Conservation (phyloP, 2,329 filamentous ascomycete genomes). For the Epichloe sylvatica region DNA sequence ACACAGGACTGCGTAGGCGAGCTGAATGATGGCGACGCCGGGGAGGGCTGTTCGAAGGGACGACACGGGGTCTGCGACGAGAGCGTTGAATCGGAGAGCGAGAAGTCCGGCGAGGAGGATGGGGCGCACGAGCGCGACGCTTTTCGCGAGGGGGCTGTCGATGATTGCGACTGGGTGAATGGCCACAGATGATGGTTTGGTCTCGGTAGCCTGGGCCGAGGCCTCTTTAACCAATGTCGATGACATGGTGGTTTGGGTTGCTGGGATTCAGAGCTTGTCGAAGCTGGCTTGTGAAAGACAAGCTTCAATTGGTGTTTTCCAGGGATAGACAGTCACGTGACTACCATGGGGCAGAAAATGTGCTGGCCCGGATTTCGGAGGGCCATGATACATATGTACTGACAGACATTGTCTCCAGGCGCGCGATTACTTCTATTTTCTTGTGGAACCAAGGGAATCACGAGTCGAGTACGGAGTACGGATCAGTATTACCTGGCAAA, state of each 20-base stretch:
- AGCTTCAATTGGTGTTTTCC: too few species aligned
- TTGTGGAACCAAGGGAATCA: too few species aligned
- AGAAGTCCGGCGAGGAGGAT: conserved; percentile 51
- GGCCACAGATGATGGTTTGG: conserved; percentile 14
- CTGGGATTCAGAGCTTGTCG: conserved; percentile 12
- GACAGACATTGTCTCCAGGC: too few species aligned
- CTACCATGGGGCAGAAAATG: not conserved
- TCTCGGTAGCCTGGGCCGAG: conserved; percentile 16
- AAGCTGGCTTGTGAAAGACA: not conserved
- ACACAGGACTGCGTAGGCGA: conserved; percentile 46
- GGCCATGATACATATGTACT: too few species aligned
- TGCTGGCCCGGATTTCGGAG: too few species aligned
- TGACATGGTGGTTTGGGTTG: conserved; percentile 26
- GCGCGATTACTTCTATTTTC: too few species aligned
- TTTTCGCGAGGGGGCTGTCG: conserved; percentile 24
- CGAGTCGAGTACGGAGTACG: too few species aligned
- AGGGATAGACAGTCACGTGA: not conserved
- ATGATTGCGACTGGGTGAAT: conserved; percentile 26
- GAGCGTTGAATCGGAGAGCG: conserved; percentile 45
- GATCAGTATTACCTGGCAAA: too few species aligned
- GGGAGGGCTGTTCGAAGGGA: conserved; percentile 49
- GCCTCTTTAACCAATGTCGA: conserved; percentile 19
- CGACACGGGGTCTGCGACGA: conserved; percentile 56
- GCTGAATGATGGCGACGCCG: conserved; percentile 50
- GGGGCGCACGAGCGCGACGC: conserved; percentile 55